These are phyloP conservation scores for Sporothrix variecibatus DNA, from an alignment of 2,329 filamentous ascomycete species.

Conservation along the genomic window DNA sequence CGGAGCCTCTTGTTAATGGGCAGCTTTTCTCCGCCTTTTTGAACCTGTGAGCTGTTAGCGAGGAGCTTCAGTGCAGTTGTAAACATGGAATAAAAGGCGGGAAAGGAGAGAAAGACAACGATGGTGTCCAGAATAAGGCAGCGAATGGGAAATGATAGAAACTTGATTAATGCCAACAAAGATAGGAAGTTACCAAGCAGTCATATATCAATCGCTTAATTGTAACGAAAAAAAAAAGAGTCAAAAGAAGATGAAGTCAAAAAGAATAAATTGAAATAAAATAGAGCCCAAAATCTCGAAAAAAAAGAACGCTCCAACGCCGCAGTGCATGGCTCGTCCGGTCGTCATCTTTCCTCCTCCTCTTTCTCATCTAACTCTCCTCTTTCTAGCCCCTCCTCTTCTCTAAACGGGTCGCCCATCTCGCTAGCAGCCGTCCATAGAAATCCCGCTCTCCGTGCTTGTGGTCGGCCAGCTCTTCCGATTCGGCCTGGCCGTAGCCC, in stretches of 20 bases:
- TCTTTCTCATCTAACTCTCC: no score
- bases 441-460: constrained; percentile 7
- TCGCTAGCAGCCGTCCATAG: not conserved
- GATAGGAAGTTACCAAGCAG: no score
- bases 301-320: constrained; percentile 10
- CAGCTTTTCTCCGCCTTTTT: not conserved
- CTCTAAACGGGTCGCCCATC: not conserved
- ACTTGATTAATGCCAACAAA: no score
- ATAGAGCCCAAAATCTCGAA: constrained; percentile 3
- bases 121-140: not conserved
- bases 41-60: not conserved
- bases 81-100: not conserved
- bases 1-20: not conserved
- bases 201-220: no score
- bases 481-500: constrained; percentile 9
- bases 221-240: not conserved
- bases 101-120: not conserved
- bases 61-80: not conserved
- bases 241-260: not conserved
- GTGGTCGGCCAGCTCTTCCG: not conserved
- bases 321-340: constrained; percentile 2
- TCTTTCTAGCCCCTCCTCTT: no score
- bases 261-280: not conserved
- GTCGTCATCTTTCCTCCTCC: not conserved
- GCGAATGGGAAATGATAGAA: not conserved